Base-by-base conservation (phyloP, 495 filamentous ascomycete species). In the Aspergillus steynii region DNA sequence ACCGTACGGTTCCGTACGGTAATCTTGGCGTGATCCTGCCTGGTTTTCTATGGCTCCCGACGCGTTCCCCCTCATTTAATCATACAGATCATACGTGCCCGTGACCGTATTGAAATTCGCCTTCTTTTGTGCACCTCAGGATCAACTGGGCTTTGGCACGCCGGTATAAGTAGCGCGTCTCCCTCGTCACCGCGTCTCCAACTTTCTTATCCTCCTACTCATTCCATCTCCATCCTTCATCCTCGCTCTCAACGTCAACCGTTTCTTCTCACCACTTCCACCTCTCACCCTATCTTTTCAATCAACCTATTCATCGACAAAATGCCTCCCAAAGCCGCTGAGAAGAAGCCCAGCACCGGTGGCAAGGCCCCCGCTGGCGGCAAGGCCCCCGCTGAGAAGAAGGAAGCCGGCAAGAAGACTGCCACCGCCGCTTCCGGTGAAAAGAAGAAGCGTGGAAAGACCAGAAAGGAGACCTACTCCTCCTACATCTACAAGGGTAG, bases 381-480 rank as follows among this genome's bases (percentile, higher is more conserved):
- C 73, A 92, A 91, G 80, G 88, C 89, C 27, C 88, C 90, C 48
- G 89, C 91, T 73, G 93, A 97, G 88, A 97, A 98, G 90, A 97
- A 98, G 89, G 94, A 97, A 77, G 96, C 93, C 64, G 93, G 94
- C 83, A 99, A 99, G 91, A 99, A 97, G 89, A 97, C 95, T 48
- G 71, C 82, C 51, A 79, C 86, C 68, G 92, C 95, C 45, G 86
- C 92, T 46, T 83, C 91, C 73, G 95, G 94, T 62, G 95, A 98
- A 61, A 98, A 99, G 92, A 99, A 98, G 91, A 99, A 99, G 93
- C 92, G 96, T 70, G 96, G 92, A 86, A 99, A 99, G 94, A 90
- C 95, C 68, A 89, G 95, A 80, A 97, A 97, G 90, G 95, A 99
- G 87, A 99, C 95, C 56, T 99, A 99, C 84, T 96, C 91, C 67